Evolutionary conservation across 768 basidiomycete species (phyloP).

Genomic region (Mycena galopus): DNA sequence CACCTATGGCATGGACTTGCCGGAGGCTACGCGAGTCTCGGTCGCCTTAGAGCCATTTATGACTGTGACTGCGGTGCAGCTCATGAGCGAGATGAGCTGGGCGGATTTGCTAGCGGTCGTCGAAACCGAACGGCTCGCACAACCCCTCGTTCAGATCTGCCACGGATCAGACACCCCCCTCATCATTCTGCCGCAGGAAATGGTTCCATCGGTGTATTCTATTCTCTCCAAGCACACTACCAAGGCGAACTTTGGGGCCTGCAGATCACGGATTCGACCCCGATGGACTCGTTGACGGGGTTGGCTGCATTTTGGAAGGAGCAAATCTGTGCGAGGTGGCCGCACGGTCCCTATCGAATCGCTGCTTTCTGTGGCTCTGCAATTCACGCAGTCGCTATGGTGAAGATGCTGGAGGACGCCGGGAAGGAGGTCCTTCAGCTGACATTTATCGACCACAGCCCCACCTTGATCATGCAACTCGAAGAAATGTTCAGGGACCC

Average conservation of each 20-base stretch:
- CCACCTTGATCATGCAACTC: not conserved
- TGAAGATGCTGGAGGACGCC: constrained; percentile 30
- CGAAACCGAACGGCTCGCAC: constrained; percentile 2
- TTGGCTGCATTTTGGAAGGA: constrained; percentile 28
- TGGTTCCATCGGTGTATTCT: constrained; percentile 29
- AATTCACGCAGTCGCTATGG: constrained; percentile 20
- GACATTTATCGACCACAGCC: constrained; percentile 29
- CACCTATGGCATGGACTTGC: constrained; percentile 50
- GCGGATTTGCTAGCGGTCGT: constrained; percentile 35
- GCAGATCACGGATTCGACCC: constrained; percentile 33
- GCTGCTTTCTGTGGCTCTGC: constrained; percentile 27
- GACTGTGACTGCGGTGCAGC: constrained; percentile 44
- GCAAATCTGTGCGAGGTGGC: constrained; percentile 21
- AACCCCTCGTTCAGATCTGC: constrained; percentile 32
- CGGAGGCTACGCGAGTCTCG: constrained; percentile 45
- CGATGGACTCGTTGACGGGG: constrained; percentile 13
- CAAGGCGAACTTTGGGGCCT: constrained; percentile 28
- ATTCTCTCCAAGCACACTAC: constrained; percentile 21
- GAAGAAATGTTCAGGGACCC: constrained; percentile 16
- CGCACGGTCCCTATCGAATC: constrained; percentile 34
- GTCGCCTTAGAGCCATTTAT: constrained; percentile 41
- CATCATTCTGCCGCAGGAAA: constrained; percentile 32
- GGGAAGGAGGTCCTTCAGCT: constrained; percentile 31
- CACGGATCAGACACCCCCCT: constrained; percentile 22
- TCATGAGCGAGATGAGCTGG: constrained; percentile 45